These are phyloP conservation scores for Aspergillus nidulans DNA, from an alignment of 495 filamentous ascomycete genomes.

Conservation along the genomic window DNA sequence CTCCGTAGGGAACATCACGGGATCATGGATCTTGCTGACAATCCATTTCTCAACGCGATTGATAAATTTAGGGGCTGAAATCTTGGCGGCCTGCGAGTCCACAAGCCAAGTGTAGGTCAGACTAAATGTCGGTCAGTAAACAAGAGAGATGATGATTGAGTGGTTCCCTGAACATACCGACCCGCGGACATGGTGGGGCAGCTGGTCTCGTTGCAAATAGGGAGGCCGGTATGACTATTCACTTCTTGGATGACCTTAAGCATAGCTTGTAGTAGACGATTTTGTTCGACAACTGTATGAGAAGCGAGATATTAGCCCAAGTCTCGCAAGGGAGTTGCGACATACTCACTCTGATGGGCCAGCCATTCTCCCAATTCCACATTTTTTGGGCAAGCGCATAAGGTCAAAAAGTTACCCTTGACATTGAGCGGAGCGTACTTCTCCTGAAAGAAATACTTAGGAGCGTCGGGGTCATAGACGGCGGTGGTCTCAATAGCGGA, in stretches of 20 bases:
- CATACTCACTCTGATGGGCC: slow-evolving; percentile 77
- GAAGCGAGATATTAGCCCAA: slow-evolving; percentile 16
- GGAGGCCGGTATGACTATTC: slow-evolving; percentile 62
- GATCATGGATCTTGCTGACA: slow-evolving; percentile 82
- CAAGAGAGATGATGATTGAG: background rate
- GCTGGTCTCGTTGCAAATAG: slow-evolving; percentile 74
- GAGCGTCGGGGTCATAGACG: slow-evolving; percentile 51
- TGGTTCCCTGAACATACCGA: slow-evolving; percentile 55
- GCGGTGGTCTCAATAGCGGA: slow-evolving; percentile 43
- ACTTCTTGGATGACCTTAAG: slow-evolving; percentile 75
- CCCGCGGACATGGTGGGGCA: slow-evolving; percentile 93
- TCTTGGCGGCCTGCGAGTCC: slow-evolving; percentile 52
- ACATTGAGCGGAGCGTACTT: slow-evolving; percentile 81
- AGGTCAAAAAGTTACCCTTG: slow-evolving; percentile 92
- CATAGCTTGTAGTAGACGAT: slow-evolving; percentile 78
- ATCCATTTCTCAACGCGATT: slow-evolving; percentile 92
- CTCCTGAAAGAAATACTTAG: slow-evolving; percentile 71
- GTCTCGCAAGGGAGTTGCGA: background rate
- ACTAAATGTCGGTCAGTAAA: slow-evolving; percentile 36
- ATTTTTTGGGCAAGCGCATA: slow-evolving; percentile 82
- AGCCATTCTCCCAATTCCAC: slow-evolving; percentile 92
- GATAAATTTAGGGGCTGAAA: slow-evolving; percentile 82
- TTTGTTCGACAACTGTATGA: slow-evolving; percentile 77
- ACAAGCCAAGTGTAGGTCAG: slow-evolving; percentile 86
- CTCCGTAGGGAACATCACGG: slow-evolving; percentile 79